A percentile compares a stretch with the other conserved stretches of the same genome.
These are phyloP conservation scores for Aspergillus egyptiacus DNA, from an alignment of 495 filamentous ascomycete genomes.

Conservation along the genomic window DNA sequence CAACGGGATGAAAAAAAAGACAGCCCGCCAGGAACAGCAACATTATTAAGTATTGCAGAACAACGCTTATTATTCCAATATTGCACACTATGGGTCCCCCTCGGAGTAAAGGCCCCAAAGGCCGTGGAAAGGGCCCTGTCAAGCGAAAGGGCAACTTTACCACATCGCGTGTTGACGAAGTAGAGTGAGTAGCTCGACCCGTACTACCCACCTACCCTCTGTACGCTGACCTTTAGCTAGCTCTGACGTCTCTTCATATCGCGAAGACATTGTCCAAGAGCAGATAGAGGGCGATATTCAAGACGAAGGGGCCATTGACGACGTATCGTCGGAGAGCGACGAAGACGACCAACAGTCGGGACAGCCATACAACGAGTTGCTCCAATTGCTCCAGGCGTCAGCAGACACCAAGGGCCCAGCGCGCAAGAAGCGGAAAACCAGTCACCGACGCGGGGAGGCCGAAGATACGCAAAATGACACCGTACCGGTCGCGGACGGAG, in stretches of 20 bases:
- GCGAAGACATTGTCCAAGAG: conserved; percentile 14
- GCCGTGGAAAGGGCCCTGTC: conserved; percentile 26
- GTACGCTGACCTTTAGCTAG: conserved; percentile 22
- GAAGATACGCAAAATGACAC: conserved; percentile 10
- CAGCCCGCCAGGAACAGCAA: too few species aligned
- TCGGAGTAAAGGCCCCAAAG: conserved; percentile 23
- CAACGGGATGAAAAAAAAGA: conserved; percentile 1
- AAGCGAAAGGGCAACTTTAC: conserved; percentile 28
- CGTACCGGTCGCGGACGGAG: conserved; percentile 8
- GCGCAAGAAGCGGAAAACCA: conserved; percentile 64
- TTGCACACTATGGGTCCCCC: conserved; percentile 16
- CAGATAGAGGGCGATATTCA: conserved; percentile 21
- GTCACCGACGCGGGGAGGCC: conserved; percentile 26
- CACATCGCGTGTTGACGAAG: conserved; percentile 37
- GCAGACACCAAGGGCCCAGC: conserved; percentile 49
- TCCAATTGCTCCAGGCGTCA: conserved; percentile 52
- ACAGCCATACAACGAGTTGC: conserved; percentile 58
- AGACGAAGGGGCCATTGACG: conserved; percentile 27
- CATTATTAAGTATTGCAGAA: too few species aligned
- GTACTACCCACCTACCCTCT: background rate
- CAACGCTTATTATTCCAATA: background rate
- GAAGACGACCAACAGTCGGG: conserved; percentile 39
- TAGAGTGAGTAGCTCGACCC: conserved; percentile 30
- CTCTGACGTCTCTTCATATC: conserved; percentile 32
- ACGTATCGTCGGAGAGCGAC: conserved; percentile 38